Conservation (phyloP, 768 basidiomycete species). For the Lentinula edodes region DNA sequence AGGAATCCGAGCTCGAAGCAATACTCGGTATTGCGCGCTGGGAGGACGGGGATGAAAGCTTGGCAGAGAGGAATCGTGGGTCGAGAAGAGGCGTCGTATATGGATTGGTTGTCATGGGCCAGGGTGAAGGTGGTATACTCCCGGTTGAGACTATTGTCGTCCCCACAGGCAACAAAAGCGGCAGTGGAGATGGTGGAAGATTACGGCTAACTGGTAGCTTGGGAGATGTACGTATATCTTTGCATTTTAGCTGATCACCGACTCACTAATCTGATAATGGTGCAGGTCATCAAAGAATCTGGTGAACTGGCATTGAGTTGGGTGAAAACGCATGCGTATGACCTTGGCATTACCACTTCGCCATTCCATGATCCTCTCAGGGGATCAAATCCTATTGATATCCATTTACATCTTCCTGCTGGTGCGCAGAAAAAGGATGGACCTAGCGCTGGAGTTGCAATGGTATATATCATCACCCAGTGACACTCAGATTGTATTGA, state of each 20-base stretch:
- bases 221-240: conserved; percentile 52
- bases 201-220: conserved; percentile 79
- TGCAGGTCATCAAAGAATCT: conserved; percentile 83
- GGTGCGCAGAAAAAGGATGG: conserved; percentile 95
- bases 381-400: conserved; percentile 65
- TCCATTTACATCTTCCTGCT: conserved; percentile 85
- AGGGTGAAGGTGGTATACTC: conserved; percentile 80
- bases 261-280: not conserved
- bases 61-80: conserved; percentile 53
- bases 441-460: conserved; percentile 84
- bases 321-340: conserved; percentile 84
- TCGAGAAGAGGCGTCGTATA: conserved; percentile 69
- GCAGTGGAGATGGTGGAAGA: conserved; percentile 57
- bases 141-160: conserved; percentile 80
- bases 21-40: conserved; percentile 79
- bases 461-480: conserved; percentile 40
- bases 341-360: conserved; percentile 67
- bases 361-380: conserved; percentile 72
- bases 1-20: conserved; percentile 68
- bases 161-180: conserved; percentile 36
- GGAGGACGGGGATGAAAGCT: conserved; percentile 64
- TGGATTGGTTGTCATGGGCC: conserved; percentile 83
- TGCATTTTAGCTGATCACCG: not conserved
- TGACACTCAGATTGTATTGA: not conserved
- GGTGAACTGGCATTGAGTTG: conserved; percentile 88